A percentile compares a stretch with the other conserved stretches of the same genome.
phyloP scores from a whole-genome alignment of 495 filamentous ascomycete genomes.

The Aspergillus leporis region DNA sequence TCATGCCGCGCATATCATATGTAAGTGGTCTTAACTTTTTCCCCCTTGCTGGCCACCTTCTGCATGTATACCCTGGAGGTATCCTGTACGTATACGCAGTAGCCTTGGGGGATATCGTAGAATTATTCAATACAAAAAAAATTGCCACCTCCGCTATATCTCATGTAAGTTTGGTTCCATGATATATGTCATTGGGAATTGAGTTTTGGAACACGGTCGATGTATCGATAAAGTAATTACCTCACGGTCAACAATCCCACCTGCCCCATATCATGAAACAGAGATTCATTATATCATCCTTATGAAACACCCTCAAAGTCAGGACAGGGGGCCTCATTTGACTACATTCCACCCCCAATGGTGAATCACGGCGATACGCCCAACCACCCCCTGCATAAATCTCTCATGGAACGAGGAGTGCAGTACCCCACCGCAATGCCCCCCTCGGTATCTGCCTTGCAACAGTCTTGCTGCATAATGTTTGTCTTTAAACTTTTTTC shows the following conservation, averaged over 20 bases:
- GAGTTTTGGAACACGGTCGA: background rate
- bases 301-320: background rate
- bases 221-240: background rate
- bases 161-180: background rate
- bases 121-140: constrained; percentile 1
- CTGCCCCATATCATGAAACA: background rate
- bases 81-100: background rate
- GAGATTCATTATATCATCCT: background rate
- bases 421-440: background rate
- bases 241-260: background rate
- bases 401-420: background rate
- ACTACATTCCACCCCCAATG: background rate
- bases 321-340: background rate
- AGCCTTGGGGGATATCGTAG: background rate
- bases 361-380: background rate
- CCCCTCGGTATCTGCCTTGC: background rate
- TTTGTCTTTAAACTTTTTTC: background rate
- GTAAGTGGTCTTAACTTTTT: background rate
- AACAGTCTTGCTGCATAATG: background rate
- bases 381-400: constrained; percentile 1
- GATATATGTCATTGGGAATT: background rate
- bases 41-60: background rate
- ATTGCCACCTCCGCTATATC: background rate
- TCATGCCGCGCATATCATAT: background rate
- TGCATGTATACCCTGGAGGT: background rate